These are phyloP conservation scores for Paramyrothecium roridum DNA, from an alignment of 2,329 filamentous ascomycete species.

Conservation along the genomic window DNA sequence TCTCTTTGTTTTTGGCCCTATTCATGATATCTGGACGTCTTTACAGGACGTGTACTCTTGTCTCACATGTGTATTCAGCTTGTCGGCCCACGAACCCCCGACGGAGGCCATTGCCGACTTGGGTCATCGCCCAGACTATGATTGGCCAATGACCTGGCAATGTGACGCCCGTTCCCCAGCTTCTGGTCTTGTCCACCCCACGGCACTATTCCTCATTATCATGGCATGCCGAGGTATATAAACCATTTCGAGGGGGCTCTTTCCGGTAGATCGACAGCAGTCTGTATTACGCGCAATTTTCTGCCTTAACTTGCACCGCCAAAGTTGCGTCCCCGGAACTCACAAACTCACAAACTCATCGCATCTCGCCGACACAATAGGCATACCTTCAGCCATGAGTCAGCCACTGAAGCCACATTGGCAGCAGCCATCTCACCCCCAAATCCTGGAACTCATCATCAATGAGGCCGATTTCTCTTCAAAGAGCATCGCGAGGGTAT, in stretches of 20 bases:
- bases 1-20: too few species aligned
- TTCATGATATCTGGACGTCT: too few species aligned
- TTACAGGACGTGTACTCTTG: too few species aligned
- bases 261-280: background rate
- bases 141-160: conserved; percentile 3
- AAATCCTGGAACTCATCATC: conserved; percentile 54
- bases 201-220: background rate
- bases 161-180: background rate
- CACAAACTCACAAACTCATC: background rate
- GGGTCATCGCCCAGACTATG: conserved; percentile 5
- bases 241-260: background rate
- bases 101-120: conserved; percentile 7
- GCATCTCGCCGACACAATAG: background rate
- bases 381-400: conserved; percentile 30
- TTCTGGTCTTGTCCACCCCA: background rate
- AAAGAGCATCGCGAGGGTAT: conserved; percentile 54
- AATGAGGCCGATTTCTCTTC: conserved; percentile 54
- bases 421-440: conserved; percentile 58
- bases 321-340: too few species aligned
- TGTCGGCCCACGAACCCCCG: background rate
- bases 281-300: too few species aligned
- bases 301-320: too few species aligned
- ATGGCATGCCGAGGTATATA: background rate
- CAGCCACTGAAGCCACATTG: conserved; percentile 57
- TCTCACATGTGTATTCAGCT: too few species aligned